A percentile compares a stretch with the other conserved stretches of the same genome.
Conservation (phyloP, 1,284 basidiomycete species). For the Ceratobasidium sp. region DNA sequence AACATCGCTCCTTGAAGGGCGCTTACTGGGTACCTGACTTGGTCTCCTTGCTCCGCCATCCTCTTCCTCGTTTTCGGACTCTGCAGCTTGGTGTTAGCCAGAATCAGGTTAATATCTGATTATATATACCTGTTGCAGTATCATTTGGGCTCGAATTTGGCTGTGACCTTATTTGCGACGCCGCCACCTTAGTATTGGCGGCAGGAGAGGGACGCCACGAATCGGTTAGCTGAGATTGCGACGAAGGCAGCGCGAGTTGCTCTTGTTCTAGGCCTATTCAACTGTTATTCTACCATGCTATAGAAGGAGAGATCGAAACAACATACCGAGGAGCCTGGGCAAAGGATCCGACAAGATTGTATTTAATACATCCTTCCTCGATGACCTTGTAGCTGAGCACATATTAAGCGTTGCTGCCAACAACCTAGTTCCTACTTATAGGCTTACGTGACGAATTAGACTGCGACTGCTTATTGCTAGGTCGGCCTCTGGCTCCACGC, state of each 20-base stretch:
- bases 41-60: not conserved
- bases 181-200: not conserved
- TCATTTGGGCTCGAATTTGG: slow-evolving; percentile 2
- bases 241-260: not conserved
- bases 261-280: slow-evolving; percentile 12
- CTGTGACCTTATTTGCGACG: not conserved
- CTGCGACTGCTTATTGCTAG: not conserved
- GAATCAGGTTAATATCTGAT: not conserved
- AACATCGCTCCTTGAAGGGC: slow-evolving; percentile 19
- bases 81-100: slow-evolving; percentile 10
- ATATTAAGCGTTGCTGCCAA: not conserved
- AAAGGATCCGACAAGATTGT: slow-evolving; percentile 23
- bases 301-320: not conserved
- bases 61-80: slow-evolving; percentile 43
- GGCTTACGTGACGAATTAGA: slow-evolving; percentile 3
- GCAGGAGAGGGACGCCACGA: slow-evolving; percentile 5
- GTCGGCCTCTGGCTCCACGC: slow-evolving; percentile 16
- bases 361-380: slow-evolving; percentile 29
- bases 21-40: slow-evolving; percentile 28
- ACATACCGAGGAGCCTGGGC: slow-evolving; percentile 31
- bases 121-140: slow-evolving; percentile 37
- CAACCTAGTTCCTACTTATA: not conserved
- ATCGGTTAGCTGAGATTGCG: slow-evolving; percentile 24
- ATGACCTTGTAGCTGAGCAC: slow-evolving; percentile 11
- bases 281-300: not conserved